Evolutionary conservation across 306 rosid genomes (phyloP).

Genomic region (Begonia fuchsioides): DNA sequence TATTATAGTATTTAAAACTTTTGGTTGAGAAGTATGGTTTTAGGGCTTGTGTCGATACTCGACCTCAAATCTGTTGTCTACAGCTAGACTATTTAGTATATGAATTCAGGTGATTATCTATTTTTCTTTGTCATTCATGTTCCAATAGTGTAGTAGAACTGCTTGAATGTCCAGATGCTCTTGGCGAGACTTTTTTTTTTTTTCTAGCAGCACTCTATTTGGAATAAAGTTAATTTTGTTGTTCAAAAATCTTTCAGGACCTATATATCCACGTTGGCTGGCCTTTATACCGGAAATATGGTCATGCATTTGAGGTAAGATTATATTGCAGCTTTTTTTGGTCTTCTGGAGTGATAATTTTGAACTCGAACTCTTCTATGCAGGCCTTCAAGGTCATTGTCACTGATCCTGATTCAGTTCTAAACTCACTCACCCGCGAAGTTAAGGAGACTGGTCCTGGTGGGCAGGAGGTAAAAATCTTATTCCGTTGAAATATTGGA

Average conservation of each 20-base stretch:
- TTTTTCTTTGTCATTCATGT: neutral
- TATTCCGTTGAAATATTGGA: neutral
- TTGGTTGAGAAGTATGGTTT: neutral
- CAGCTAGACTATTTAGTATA: too few relatives aligned
- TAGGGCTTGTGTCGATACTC: neutral
- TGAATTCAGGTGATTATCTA: neutral
- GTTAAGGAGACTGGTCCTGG: slow-evolving; percentile 73
- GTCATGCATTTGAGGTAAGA: slow-evolving; percentile 92
- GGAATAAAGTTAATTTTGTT: too few relatives aligned
- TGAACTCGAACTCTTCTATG: slow-evolving; percentile 11
- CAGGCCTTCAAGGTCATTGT: slow-evolving; percentile 87
- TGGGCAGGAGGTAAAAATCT: slow-evolving; percentile 73
- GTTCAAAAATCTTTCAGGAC: slow-evolving; percentile 30
- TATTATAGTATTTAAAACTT: too few relatives aligned
- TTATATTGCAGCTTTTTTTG: neutral
- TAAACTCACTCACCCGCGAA: slow-evolving; percentile 65
- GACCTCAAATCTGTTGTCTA: too few relatives aligned
- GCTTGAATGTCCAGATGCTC: too few relatives aligned
- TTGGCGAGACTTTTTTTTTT: too few relatives aligned
- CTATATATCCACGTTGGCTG: slow-evolving; percentile 80
- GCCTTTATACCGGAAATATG: slow-evolving; percentile 88
- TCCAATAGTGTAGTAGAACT: too few relatives aligned
- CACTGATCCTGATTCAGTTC: slow-evolving; percentile 80
- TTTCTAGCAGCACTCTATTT: too few relatives aligned
- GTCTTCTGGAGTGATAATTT: slow-evolving; percentile 3